Percentiles rank a stretch among this genome's conserved stretches.
phyloP scores from a whole-genome alignment of 1,284 basidiomycete species.

The Ceratobasidium sp. region DNA sequence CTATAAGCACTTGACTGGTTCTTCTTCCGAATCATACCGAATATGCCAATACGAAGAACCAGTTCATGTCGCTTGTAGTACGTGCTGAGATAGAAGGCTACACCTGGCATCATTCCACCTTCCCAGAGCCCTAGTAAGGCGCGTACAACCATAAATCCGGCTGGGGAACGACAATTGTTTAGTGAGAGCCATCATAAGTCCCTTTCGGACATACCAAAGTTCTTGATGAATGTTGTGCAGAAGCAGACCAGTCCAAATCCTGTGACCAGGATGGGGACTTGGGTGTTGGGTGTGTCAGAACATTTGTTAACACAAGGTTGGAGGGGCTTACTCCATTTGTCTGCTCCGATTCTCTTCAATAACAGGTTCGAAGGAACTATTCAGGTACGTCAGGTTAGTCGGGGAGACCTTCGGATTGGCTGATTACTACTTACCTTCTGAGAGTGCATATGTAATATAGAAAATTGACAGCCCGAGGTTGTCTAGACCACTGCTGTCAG shows the following conservation, averaged over 20 bases:
- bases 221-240: slow-evolving; percentile 47
- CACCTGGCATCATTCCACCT: slow-evolving; percentile 48
- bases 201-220: slow-evolving; percentile 43
- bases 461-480: slow-evolving; percentile 43
- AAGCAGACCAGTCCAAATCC: slow-evolving; percentile 40
- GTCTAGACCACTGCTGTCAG: slow-evolving; percentile 20
- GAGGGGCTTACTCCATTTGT: slow-evolving; percentile 39
- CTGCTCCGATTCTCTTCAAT: slow-evolving; percentile 40
- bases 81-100: slow-evolving; percentile 46
- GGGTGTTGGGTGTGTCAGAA: too few species aligned
- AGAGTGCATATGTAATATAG: slow-evolving; percentile 41
- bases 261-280: slow-evolving; percentile 40
- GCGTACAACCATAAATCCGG: slow-evolving; percentile 47
- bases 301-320: too few species aligned
- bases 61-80: slow-evolving; percentile 49
- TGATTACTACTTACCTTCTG: slow-evolving; percentile 34
- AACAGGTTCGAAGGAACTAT: slow-evolving; percentile 42
- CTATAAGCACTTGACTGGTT: not conserved
- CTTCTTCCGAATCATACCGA: slow-evolving; percentile 36
- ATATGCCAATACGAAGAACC: slow-evolving; percentile 48
- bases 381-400: not conserved
- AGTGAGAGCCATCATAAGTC: not conserved
- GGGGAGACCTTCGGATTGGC: not conserved
- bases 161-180: not conserved
- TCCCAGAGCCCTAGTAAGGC: slow-evolving; percentile 49